Evolutionary conservation across 768 basidiomycete genomes (phyloP).

Genomic region (Porphyrellus cyaneotinctus): DNA sequence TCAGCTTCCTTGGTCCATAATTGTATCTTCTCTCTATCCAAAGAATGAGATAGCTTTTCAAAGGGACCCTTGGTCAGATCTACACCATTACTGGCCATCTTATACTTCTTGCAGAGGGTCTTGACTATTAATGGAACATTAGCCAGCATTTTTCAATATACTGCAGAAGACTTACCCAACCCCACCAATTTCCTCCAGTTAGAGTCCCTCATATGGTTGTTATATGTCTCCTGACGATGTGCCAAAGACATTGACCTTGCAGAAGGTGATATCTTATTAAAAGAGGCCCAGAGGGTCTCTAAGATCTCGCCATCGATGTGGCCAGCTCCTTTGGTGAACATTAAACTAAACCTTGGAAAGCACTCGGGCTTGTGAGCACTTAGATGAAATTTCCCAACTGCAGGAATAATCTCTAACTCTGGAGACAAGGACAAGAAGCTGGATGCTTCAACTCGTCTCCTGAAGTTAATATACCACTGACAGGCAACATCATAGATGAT

Average conservation of each 20-base stretch:
- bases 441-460: neutral
- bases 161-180: neutral
- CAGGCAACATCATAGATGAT: conserved; percentile 33
- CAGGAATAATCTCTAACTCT: conserved; percentile 7
- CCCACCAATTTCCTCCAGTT: conserved; percentile 1
- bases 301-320: conserved; percentile 33
- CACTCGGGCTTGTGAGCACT: conserved; percentile 28
- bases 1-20: neutral
- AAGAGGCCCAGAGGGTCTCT: conserved; percentile 30
- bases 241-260: conserved; percentile 20
- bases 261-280: conserved; percentile 27
- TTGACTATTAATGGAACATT: neutral
- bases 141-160: neutral
- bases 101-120: neutral
- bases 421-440: neutral
- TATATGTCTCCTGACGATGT: conserved; percentile 23
- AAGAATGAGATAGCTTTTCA: neutral
- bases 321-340: conserved; percentile 22
- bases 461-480: conserved; percentile 22
- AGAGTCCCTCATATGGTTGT: neutral
- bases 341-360: conserved; percentile 18
- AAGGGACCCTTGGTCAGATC: neutral
- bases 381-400: conserved; percentile 30
- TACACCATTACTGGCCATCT: neutral
- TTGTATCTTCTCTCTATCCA: neutral